Conservation (phyloP, 495 filamentous ascomycete genomes). For the Penicillium malachiteum region DNA sequence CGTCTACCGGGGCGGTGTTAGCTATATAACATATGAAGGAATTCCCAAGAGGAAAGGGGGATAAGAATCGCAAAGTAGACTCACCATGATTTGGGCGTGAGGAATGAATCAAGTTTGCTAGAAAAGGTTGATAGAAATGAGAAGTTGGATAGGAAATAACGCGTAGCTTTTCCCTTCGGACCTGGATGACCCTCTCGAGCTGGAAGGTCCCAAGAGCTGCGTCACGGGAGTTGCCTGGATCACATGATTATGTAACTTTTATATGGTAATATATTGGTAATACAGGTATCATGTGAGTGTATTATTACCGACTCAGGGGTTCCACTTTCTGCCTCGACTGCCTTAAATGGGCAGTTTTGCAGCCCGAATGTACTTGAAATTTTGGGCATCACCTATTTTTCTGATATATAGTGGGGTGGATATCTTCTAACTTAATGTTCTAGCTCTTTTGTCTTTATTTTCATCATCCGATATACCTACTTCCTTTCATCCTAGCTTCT, state of each 20-base stretch:
- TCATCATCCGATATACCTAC: neutral
- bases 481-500: too few species aligned
- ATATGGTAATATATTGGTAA: too few species aligned
- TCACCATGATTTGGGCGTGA: slow-evolving; percentile 32
- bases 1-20: slow-evolving; percentile 56
- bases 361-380: neutral
- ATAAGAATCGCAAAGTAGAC: slow-evolving; percentile 6
- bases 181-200: neutral
- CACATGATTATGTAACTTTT: slow-evolving; percentile 4
- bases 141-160: neutral
- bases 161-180: neutral
- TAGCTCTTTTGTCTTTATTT: neutral
- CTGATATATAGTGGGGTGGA: neutral
- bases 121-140: neutral
- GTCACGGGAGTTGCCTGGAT: slow-evolving; percentile 31
- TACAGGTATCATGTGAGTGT: too few species aligned
- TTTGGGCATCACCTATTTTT: slow-evolving; percentile 1
- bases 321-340: too few species aligned
- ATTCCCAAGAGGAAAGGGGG: too few species aligned
- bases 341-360: neutral
- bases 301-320: neutral
- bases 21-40: neutral
- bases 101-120: neutral
- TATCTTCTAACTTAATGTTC: neutral
- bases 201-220: slow-evolving; percentile 24